Evolutionary conservation across 192 early-diverging fungal genomes (phyloP), one percentile per base, ranked within the genome.

Genomic region (Lunasporangiospora selenospora): DNA sequence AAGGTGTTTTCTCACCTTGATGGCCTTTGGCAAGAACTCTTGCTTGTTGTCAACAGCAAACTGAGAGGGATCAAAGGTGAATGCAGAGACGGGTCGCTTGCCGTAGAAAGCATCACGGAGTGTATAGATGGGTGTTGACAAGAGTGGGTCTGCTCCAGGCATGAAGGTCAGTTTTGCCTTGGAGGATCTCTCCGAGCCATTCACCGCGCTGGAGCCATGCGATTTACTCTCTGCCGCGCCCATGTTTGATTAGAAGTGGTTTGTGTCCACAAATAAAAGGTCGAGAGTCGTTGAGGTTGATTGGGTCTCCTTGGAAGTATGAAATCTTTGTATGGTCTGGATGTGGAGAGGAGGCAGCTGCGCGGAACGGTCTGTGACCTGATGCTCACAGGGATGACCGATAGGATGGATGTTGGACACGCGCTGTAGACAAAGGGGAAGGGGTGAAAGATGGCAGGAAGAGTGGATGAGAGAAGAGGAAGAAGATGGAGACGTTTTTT

Each of bases 21-120:
- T 73, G 18, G 69, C 69, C 46, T 73, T 73, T 39, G 69, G 69
- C 19, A 73, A 46, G 49, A 63, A 73, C 50, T 63, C 69, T 33
- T 63, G 60, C 12, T 47, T 73, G 37, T 63, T 73, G 31, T 73
- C 69, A 18, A 73, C 39, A 24, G 23, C 55, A 46, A 73, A 58
- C 47, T 73, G 69, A 18, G 60, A 5, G 34, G 69, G 69, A 51
- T 73, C 69, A 26, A 58, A 73, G 3, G 69, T 58, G 30, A 73
- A 73, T 2, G 61, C 61, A 8, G 69, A 58, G 18, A 73, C 69
- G 4, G 50, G 54, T 38, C 69, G 30, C 31, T 73, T 73, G 19
- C 69, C 69, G 43, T 36, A 73, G 49, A 46, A 63, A 15, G 60
- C 69, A 21, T 62, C 53, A 3, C 60, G 54, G 29, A 73, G 43